Percentiles rank a stretch among this genome's conserved stretches.
Evolutionary conservation across 352 stramenopile species (phyloP).

Genomic region (Globisporangium paroecandrum): DNA sequence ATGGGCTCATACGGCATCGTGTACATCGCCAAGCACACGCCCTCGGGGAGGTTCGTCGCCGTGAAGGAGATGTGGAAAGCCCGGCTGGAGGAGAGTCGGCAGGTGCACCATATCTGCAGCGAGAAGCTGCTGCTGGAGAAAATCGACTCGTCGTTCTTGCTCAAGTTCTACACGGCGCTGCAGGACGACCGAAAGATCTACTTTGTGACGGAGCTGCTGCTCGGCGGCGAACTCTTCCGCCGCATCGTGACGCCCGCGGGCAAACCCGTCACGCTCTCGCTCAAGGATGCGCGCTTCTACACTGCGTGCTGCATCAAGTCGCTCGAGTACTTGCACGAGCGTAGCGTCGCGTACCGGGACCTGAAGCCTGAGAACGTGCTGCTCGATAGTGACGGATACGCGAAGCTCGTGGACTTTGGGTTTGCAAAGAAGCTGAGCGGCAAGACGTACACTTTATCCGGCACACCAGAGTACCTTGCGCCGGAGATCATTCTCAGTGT

Average conservation of each 20-base stretch:
- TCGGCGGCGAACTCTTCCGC: constrained; percentile 92
- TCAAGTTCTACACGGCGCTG: constrained; percentile 89
- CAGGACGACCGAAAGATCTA: constrained; percentile 90
- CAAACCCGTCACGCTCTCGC: constrained; percentile 76
- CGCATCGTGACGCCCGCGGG: constrained; percentile 61
- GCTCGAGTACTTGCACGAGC: constrained; percentile 84
- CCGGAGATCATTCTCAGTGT: constrained; percentile 42
- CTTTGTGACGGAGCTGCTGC: constrained; percentile 92
- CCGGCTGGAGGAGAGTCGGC: constrained; percentile 70
- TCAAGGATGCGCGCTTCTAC: constrained; percentile 86
- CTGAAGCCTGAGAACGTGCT: constrained; percentile 88
- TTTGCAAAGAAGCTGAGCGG: constrained; percentile 85
- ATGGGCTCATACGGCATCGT: constrained; percentile 52
- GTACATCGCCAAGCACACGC: constrained; percentile 41
- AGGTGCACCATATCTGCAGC: constrained; percentile 87
- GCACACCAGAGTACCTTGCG: constrained; percentile 56
- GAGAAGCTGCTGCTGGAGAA: constrained; percentile 84
- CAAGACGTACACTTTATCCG: constrained; percentile 39
- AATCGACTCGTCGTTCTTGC: constrained; percentile 90
- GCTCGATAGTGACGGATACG: constrained; percentile 80
- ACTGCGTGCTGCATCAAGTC: constrained; percentile 79
- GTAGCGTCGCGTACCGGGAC: constrained; percentile 84
- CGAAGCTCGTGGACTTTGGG: constrained; percentile 92
- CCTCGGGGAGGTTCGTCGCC: constrained; percentile 40
- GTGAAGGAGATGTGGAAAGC: constrained; percentile 73